Conservation (phyloP, 768 basidiomycete genomes). For the Ephemerocybe angulata region DNA sequence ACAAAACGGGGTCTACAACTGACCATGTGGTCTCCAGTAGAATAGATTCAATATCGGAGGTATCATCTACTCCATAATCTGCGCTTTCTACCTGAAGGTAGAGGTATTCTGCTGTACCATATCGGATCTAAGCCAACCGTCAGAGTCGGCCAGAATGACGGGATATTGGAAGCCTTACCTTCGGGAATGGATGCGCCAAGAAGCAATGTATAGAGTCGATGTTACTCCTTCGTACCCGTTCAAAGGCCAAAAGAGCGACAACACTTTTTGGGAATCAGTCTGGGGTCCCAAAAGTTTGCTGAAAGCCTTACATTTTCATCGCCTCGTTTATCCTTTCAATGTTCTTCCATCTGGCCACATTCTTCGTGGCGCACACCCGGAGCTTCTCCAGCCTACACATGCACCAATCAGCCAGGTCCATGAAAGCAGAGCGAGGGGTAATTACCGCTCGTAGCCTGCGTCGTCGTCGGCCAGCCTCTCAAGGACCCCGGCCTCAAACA, state of each 20-base stretch:
- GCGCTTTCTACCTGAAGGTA: constrained; percentile 73
- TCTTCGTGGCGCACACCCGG: constrained; percentile 54
- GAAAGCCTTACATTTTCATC: constrained; percentile 72
- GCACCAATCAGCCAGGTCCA: constrained; percentile 34
- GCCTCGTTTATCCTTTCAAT: constrained; percentile 75
- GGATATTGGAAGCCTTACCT: constrained; percentile 43
- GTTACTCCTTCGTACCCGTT: constrained; percentile 41
- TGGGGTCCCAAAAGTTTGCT: constrained; percentile 2
- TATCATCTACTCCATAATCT: constrained; percentile 57
- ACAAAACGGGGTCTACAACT: constrained; percentile 32
- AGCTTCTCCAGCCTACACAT: constrained; percentile 48
- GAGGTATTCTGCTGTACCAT: constrained; percentile 77
- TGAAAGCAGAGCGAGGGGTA: constrained; percentile 36
- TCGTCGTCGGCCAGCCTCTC: constrained; percentile 42
- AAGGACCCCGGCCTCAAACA: constrained; percentile 69
- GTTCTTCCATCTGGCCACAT: constrained; percentile 71
- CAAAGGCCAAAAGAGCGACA: constrained; percentile 57
- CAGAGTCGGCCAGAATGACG: constrained; percentile 2
- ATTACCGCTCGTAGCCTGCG: constrained; percentile 50
- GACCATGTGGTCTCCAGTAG: constrained; percentile 85
- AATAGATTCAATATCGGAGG: constrained; percentile 62
- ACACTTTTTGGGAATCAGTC: constrained; percentile 41
- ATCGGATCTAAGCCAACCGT: constrained; percentile 55
- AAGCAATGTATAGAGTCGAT: constrained; percentile 52
- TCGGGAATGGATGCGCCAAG: constrained; percentile 77